Evolutionary conservation across 2,329 filamentous ascomycete genomes (phyloP).

Genomic region (Calonectria multiphialidica): DNA sequence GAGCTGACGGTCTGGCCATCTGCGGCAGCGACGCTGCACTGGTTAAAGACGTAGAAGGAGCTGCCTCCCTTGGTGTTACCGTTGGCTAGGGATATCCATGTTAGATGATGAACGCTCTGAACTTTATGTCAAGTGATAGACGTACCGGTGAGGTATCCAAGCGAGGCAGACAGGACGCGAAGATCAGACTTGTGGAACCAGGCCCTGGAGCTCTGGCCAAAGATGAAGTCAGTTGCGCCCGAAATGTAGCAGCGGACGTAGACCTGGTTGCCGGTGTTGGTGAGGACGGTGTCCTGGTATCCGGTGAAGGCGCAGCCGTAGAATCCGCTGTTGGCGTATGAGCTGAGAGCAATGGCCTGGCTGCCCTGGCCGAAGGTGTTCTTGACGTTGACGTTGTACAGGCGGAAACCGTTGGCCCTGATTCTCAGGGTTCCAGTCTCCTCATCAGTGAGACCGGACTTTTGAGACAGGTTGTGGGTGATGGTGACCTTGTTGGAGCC

Average conservation of each 20-base stretch:
- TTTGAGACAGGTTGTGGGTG: conserved; percentile 55
- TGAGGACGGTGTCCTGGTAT: conserved; percentile 64
- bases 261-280: conserved; percentile 60
- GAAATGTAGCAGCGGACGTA: conserved; percentile 58
- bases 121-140: fast-evolving
- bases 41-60: conserved; percentile 61
- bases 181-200: conserved; percentile 60
- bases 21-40: conserved; percentile 55
- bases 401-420: conserved; percentile 60
- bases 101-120: background rate
- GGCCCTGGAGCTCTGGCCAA: conserved; percentile 55
- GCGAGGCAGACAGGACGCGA: conserved; percentile 47
- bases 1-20: conserved; percentile 50
- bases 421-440: conserved; percentile 59
- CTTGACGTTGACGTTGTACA: conserved; percentile 72
- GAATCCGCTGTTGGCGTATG: conserved; percentile 58
- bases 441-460: conserved; percentile 64
- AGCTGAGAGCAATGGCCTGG: conserved; percentile 61
- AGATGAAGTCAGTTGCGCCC: conserved; percentile 64
- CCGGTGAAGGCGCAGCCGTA: conserved; percentile 61
- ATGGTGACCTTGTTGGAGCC: conserved; percentile 68
- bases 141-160: conserved; percentile 58
- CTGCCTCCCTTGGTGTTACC: conserved; percentile 48
- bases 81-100: conserved; percentile 47
- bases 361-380: conserved; percentile 60